Evolutionary conservation across 208 protist genomes (phyloP).

Genomic region (Wallacemonas rigidus): DNA sequence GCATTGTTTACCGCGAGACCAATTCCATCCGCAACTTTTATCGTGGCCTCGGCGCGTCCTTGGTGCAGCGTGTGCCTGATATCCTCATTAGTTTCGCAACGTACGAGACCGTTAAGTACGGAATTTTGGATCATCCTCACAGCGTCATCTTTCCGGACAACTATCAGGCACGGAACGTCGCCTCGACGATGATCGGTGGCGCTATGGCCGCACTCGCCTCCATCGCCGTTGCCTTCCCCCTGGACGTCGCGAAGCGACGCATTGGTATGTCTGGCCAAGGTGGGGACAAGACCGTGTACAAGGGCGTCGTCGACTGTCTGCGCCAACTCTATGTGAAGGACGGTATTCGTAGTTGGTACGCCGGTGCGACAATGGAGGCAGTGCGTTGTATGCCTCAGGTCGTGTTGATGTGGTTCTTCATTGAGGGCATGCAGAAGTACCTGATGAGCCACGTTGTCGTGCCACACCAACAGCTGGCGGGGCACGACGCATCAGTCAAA

Average conservation of each 20-base stretch:
- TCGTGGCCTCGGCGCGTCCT: conserved; percentile 76
- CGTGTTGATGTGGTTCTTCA: conserved; percentile 90
- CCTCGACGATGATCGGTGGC: conserved; percentile 73
- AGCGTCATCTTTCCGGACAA: conserved; percentile 45
- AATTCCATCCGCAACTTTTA: conserved; percentile 86
- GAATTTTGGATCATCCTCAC: conserved; percentile 51
- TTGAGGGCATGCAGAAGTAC: conserved; percentile 74
- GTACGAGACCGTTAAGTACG: conserved; percentile 89
- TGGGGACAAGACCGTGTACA: conserved; percentile 64
- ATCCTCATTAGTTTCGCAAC: conserved; percentile 87
- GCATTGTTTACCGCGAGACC: conserved; percentile 72
- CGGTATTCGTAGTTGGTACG: conserved; percentile 81
- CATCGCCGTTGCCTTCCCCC: conserved; percentile 71
- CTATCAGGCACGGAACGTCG: conserved; percentile 36
- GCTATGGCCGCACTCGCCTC: conserved; percentile 69
- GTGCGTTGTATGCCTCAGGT: conserved; percentile 89
- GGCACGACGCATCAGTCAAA: no score
- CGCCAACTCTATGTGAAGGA: conserved; percentile 60
- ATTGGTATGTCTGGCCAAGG: conserved; percentile 86
- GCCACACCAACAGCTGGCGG: background rate
- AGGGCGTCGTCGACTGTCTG: conserved; percentile 70
- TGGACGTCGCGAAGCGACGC: conserved; percentile 88
- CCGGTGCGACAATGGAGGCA: conserved; percentile 68
- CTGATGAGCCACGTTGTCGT: conserved; percentile 21
- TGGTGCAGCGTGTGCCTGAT: conserved; percentile 87